Conservation (phyloP, 768 basidiomycete genomes). For the Lactarius psammicola region DNA sequence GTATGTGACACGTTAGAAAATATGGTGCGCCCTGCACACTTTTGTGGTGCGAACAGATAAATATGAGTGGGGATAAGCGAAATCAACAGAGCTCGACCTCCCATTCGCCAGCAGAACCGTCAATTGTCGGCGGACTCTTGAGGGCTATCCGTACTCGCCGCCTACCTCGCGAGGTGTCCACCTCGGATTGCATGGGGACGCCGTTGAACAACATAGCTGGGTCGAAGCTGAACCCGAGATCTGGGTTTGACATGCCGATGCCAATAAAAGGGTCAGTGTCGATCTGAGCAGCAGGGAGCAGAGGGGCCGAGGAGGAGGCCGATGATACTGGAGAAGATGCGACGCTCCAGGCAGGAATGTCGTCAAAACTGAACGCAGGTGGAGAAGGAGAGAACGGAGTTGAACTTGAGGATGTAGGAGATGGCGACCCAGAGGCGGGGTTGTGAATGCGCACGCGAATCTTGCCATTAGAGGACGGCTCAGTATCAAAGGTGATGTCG, state of each 20-base stretch:
- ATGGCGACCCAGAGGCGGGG: slow-evolving; percentile 39
- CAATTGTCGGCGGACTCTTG: slow-evolving; percentile 59
- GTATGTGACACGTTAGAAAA: slow-evolving; percentile 10
- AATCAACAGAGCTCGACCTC: slow-evolving; percentile 67
- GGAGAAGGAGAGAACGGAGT: slow-evolving; percentile 38
- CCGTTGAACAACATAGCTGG: slow-evolving; percentile 38
- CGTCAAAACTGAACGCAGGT: slow-evolving; percentile 27
- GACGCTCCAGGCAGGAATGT: slow-evolving; percentile 29
- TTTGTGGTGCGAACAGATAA: slow-evolving; percentile 20
- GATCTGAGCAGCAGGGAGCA: slow-evolving; percentile 39
- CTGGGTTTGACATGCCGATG: slow-evolving; percentile 41
- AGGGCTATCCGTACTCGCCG: slow-evolving; percentile 65
- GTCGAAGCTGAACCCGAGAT: slow-evolving; percentile 40
- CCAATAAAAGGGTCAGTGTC: slow-evolving; percentile 59
- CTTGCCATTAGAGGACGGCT: slow-evolving; percentile 61
- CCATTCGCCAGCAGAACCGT: slow-evolving; percentile 74
- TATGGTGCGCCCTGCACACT: slow-evolving; percentile 19
- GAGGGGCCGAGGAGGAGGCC: slow-evolving; percentile 33
- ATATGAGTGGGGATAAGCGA: slow-evolving; percentile 17
- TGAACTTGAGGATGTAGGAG: slow-evolving; percentile 40
- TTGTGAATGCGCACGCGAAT: slow-evolving; percentile 74
- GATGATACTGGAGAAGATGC: slow-evolving; percentile 28
- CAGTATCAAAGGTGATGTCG: slow-evolving; percentile 72
- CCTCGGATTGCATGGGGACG: slow-evolving; percentile 38
- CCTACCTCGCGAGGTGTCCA: slow-evolving; percentile 37